These are phyloP conservation scores for Pyrenula massariospora DNA, from an alignment of 495 filamentous ascomycete genomes.

Conservation along the genomic window DNA sequence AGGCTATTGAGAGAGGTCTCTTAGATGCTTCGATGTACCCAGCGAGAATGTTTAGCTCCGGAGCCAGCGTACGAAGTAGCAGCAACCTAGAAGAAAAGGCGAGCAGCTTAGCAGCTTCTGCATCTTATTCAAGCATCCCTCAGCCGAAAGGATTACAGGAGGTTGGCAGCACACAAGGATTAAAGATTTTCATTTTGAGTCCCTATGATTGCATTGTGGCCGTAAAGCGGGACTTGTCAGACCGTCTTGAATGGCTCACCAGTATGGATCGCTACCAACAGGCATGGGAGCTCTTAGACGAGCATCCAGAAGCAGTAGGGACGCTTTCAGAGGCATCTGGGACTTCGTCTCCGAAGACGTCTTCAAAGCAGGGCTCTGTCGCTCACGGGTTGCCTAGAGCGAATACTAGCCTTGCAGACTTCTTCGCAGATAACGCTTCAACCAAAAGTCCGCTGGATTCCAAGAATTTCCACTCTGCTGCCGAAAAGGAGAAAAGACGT, in stretches of 20 bases:
- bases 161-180: conserved; percentile 46
- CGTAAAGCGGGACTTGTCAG: conserved; percentile 68
- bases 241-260: conserved; percentile 77
- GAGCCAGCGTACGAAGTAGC: conserved; percentile 67
- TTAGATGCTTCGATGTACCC: conserved; percentile 82
- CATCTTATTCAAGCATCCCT: conserved; percentile 16
- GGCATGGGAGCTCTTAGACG: conserved; percentile 79
- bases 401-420: conserved; percentile 54
- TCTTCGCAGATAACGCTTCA: conserved; percentile 62
- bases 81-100: conserved; percentile 48
- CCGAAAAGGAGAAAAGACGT: conserved; percentile 80
- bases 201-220: conserved; percentile 90
- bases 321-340: conserved; percentile 42
- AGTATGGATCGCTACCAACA: conserved; percentile 67
- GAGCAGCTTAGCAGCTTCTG: conserved; percentile 32
- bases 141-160: conserved; percentile 26
- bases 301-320: conserved; percentile 59
- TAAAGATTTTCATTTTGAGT: conserved; percentile 92
- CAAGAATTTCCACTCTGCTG: conserved; percentile 36
- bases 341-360: conserved; percentile 10
- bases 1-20: conserved; percentile 42
- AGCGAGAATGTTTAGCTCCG: conserved; percentile 71
- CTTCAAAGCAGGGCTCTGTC: conserved; percentile 4
- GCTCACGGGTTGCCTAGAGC: conserved; percentile 21
- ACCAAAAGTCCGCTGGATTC: conserved; percentile 18